Base-by-base conservation (phyloP, 2,329 filamentous ascomycete species). In the Sphaerulina musiva region DNA sequence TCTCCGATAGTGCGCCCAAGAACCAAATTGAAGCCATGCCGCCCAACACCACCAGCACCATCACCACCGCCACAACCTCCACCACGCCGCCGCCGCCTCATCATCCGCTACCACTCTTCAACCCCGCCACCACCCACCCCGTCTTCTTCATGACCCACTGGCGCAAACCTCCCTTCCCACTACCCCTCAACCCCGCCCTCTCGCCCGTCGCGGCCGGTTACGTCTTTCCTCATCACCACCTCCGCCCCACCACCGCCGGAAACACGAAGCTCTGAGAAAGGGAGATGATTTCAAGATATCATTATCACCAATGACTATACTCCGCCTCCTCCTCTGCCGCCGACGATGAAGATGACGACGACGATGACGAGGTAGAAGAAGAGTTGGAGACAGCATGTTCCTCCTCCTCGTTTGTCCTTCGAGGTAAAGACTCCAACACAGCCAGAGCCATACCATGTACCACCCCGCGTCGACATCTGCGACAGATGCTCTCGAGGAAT, bases 71-170 rank as follows among this genome's bases (percentile, higher is more conserved):
- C 41, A 6, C 52, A 51, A 3, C 7, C 44, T 12, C 26, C 64
- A 7, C 65, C 78, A 86, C 66, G 74, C 80, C 8, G 73, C 80
- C 53, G 45, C 53, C 46, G 1, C 41, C 53, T 23, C 17, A 48
- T 17, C 48, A 39, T 5, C 52, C 52, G 3, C 7, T 45, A 12
- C 26, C 64, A 7, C 45, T 60, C 4, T 79, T 78, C 65, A 78
- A 86, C 66, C 74, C 80, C 8, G 81, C 86, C 1, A 76, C 75
- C 39, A 73, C 80, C 26, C 87, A 91, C 61, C 87, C 87, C 0
- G 86, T 89, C 1, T 91, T 91, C 72, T 89, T 90, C 72, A 86
- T 85, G 0, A 74, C 80, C 31, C 76, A 77, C 48, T 71, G 88
- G 48, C 79, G 78, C 54, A 80, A 78, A 62, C 76, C 79, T 2